Evolutionary conservation across 768 basidiomycete species (phyloP).

Genomic region (Xerocomus spinulosus): DNA sequence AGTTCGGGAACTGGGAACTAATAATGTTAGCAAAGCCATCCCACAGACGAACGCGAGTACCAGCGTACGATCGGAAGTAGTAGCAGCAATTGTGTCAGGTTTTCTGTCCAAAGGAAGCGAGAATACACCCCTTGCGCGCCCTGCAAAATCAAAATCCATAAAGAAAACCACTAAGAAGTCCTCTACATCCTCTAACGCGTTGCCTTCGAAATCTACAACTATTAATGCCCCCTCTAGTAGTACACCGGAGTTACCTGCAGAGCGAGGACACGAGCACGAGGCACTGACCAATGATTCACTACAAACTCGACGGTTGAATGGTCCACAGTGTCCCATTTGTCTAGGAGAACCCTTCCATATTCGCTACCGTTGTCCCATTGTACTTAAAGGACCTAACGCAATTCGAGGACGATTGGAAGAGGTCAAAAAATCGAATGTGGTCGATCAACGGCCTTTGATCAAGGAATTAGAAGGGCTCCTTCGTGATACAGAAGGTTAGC

Average conservation of each 20-base stretch:
- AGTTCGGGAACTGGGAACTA: slow-evolving; percentile 11
- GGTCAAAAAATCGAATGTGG: slow-evolving; percentile 28
- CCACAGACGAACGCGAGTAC: slow-evolving; percentile 16
- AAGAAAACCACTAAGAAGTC: slow-evolving; percentile 9
- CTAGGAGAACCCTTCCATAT: slow-evolving; percentile 41
- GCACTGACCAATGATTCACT: background rate
- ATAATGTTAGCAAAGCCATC: slow-evolving; percentile 23
- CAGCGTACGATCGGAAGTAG: slow-evolving; percentile 14
- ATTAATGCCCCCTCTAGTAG: background rate
- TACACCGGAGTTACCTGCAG: background rate
- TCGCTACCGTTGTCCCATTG: slow-evolving; percentile 46
- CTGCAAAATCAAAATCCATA: slow-evolving; percentile 5
- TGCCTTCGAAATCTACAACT: background rate
- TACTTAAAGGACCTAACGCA: slow-evolving; percentile 39
- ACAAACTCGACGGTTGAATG: slow-evolving; percentile 1
- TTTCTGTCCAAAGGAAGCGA: slow-evolving; percentile 2
- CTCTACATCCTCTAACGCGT: background rate
- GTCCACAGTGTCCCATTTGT: slow-evolving; percentile 43
- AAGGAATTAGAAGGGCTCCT: slow-evolving; percentile 37
- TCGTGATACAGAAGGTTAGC: slow-evolving; percentile 28
- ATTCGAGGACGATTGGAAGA: slow-evolving; percentile 45
- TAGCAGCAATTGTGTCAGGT: slow-evolving; percentile 16
- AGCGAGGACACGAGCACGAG: background rate
- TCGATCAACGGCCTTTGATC: slow-evolving; percentile 32
- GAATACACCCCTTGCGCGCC: slow-evolving; percentile 3